Conservation (phyloP, 75 land plant genomes). For the Selaginella moellendorffii region DNA sequence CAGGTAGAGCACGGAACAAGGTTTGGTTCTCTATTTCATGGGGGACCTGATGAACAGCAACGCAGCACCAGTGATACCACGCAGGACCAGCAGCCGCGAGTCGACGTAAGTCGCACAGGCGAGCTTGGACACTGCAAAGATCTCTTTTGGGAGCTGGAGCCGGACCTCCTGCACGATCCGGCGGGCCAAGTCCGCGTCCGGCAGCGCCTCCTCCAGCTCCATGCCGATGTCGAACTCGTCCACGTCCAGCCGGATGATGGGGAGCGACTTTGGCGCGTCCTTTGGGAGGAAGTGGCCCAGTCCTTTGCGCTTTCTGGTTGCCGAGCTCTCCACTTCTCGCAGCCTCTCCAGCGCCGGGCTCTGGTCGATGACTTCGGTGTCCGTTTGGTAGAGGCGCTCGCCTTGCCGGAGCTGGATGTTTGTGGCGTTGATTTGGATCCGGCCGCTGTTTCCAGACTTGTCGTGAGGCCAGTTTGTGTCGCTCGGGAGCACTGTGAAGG, state of each 20-base stretch:
- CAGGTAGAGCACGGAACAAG: no score
- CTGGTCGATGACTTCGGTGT: slow-evolving; percentile 1
- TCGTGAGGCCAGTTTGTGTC: slow-evolving; percentile 52
- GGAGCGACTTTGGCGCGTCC: slow-evolving; percentile 46
- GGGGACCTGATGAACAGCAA: slow-evolving; percentile 45
- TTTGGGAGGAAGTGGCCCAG: slow-evolving; percentile 13
- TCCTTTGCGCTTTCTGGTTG: neutral
- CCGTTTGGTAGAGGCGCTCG: slow-evolving; percentile 34
- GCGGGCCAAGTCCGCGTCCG: slow-evolving; percentile 14
- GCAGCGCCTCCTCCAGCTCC: slow-evolving; percentile 29
- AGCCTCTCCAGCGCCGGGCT: neutral
- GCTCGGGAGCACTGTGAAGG: slow-evolving; percentile 32
- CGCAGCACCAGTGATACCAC: slow-evolving; percentile 64
- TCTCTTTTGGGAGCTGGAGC: slow-evolving; percentile 55
- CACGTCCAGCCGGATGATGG: slow-evolving; percentile 39
- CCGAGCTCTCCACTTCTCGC: no score
- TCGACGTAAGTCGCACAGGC: slow-evolving; percentile 85
- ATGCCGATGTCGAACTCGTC: slow-evolving; percentile 51
- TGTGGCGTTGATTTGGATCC: slow-evolving; percentile 24
- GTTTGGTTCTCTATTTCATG: neutral
- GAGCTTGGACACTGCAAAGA: slow-evolving; percentile 64
- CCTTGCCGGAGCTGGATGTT: slow-evolving; percentile 27
- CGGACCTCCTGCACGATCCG: slow-evolving; percentile 43
- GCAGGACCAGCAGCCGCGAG: slow-evolving; percentile 47
- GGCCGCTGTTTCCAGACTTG: slow-evolving; percentile 47